Evolutionary conservation across 345 rosid genomes (phyloP), one percentile per base, ranked within the genome.

Genomic region (Populus ilicifolia): DNA sequence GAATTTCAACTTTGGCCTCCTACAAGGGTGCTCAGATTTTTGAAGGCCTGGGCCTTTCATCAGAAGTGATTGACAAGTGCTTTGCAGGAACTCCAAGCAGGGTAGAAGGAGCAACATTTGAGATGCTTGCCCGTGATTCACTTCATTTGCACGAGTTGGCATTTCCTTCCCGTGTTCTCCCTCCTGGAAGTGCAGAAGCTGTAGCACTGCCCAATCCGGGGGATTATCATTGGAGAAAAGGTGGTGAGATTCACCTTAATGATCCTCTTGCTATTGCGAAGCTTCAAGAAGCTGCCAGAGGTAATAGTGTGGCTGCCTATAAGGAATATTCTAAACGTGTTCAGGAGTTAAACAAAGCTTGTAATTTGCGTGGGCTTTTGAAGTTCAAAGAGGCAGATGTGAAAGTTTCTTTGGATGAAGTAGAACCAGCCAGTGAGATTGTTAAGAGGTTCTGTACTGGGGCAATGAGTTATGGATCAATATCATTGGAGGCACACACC

Each of bases 11-110:
- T 43, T 75, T 96, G 81, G 99, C 99, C 59, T 96, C 99, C 0
- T 96, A 96, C 85, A 96, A 96, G 87, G 99, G 99, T 66, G 98
- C 99, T 85, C 99, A 96, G 80, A 96, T 96, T 77, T 96, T 96
- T 76, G 99, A 96, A 90, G 98, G 97, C 59, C 87, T 96, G 59
- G 99, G 99, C 43, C 98, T 96, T 74, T 91, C 99, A 10, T 92
- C 97, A 64, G 93, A 94, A 83, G 98, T 96, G n/a, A 89, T 96
- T 63, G 91, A 94, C 82, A 96, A 91, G 85, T 94, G 99, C 85
- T 94, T 96, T 82, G 96, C 97, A 21, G 98, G 99, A 61, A 96
- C 99, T 62, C 99, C 99, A 38, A 96, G 99, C 85, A 86, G 99
- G 83, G 99, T 96, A 39, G 97, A 92, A 83, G 99, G 99, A 76